Conservation (phyloP, 2,329 filamentous ascomycete species). For the Gaeumannomyces tritici region DNA sequence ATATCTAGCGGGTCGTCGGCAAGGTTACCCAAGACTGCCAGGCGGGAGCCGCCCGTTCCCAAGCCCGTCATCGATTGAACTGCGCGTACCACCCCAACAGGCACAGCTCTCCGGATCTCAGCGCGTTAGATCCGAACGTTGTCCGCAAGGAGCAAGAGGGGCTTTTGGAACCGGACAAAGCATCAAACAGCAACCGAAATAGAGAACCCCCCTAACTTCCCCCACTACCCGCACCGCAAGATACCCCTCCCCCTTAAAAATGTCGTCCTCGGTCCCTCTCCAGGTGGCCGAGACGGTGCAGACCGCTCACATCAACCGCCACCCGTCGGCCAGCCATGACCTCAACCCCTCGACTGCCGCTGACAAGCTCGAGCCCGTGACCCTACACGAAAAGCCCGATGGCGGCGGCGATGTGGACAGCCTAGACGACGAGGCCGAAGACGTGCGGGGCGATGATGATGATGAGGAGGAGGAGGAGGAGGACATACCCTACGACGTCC, state of each 20-base stretch:
- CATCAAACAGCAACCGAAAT: not conserved
- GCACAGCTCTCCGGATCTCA: too few relatives aligned
- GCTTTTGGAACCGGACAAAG: not conserved
- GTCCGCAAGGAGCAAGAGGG: too few relatives aligned
- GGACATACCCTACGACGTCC: constrained; percentile 58
- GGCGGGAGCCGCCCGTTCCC: too few relatives aligned
- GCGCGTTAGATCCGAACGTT: not conserved
- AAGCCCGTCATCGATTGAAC: not conserved
- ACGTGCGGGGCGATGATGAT: constrained; percentile 39
- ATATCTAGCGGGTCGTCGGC: not conserved
- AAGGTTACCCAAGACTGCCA: not conserved
- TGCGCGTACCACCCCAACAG: too few relatives aligned
- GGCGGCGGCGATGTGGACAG: constrained; percentile 26
- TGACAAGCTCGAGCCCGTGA: constrained; percentile 53
- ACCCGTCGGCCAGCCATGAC: constrained; percentile 66
- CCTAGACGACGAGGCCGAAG: constrained; percentile 23
- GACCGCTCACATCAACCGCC: constrained; percentile 63
- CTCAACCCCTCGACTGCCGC: constrained; percentile 71
- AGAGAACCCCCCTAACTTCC: too few relatives aligned
- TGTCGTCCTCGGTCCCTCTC: constrained; percentile 47
- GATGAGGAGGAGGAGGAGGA: constrained; percentile 56
- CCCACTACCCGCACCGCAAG: not conserved
- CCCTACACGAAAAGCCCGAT: constrained; percentile 25
- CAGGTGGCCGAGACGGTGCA: constrained; percentile 75
- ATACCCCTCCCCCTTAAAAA: constrained; percentile 17